These are phyloP conservation scores for Citrus sinensis DNA, from an alignment of 345 rosid species.

Conservation along the genomic window DVS_A1.0 CM039169.1:6111501-6112000, in stretches of 20 bases:
- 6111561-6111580: slow-evolving; percentile 19
- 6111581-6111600: slow-evolving; percentile 27
- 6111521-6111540: background rate
- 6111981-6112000: background rate
- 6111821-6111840: slow-evolving; percentile 9
- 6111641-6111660: slow-evolving; percentile 7
- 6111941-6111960: background rate
- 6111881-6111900: slow-evolving; percentile 5
- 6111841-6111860: slow-evolving; percentile 16
- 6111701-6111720: slow-evolving; percentile 26
- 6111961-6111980: background rate
- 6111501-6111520: slow-evolving; percentile 16
- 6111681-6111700: slow-evolving; percentile 32
- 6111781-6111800: background rate
- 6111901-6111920: background rate
- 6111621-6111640: background rate
- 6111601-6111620: background rate
- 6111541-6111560: background rate
- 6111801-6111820: background rate
- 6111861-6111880: slow-evolving; percentile 8
- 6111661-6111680: background rate
- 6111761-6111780: background rate
- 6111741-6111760: background rate
- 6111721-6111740: background rate
- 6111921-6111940: background rate